Base-by-base conservation (phyloP, 768 basidiomycete species). In the Tubosaeta brunneosetosa region DNA sequence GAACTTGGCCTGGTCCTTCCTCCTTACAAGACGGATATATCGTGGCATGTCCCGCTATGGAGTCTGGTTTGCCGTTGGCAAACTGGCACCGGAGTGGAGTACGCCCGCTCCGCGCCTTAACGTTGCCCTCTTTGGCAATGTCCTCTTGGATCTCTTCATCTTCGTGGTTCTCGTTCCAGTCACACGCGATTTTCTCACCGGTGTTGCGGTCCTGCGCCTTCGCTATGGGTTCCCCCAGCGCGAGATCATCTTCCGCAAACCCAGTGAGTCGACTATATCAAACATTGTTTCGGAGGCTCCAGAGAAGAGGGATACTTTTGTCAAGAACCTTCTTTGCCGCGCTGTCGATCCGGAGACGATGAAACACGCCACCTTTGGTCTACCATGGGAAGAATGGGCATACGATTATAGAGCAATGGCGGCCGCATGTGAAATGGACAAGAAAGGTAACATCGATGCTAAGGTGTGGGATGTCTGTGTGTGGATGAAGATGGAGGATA, bases 341-440 rank as follows among this genome's bases (percentile, higher is more conserved):
- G 68, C 63, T 7, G 56, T 65, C 19, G 58, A 68, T n/a, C 63
- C 68, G 22, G 61, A 66, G 50, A 63, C 64, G 47, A 56, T 68
- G 49, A 68, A 65, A 8, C 55, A 53, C 1, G 33, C 50, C 9
- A 16, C 42, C 4, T 61, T 63, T 56, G 68, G 64, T 27, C 51
- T 70, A 27, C 67, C 67, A 26, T 70, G 67, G 67, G 67, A 69
- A 44, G 66, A 70, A 42, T 69, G 69, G 67, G 41, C 36, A 6
- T 63, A 69, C 27, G 68, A 69, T 56, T 65, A 65, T 43, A 57
- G 38, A 36, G 67, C 63, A 7, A 69, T 69, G 68, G 55, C 53
- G 10, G 52, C 57, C 7, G 67, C 69, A 1, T 49, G 46, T 13
- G 59, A 68, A 31, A 38, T 57, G 27, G 55, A 60, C 44, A 58